Evolutionary conservation across 371 early-diverging fungal species (phyloP), one percentile per base, ranked within the genome.

Genomic region (Syncephalis plumigaleata): DNA sequence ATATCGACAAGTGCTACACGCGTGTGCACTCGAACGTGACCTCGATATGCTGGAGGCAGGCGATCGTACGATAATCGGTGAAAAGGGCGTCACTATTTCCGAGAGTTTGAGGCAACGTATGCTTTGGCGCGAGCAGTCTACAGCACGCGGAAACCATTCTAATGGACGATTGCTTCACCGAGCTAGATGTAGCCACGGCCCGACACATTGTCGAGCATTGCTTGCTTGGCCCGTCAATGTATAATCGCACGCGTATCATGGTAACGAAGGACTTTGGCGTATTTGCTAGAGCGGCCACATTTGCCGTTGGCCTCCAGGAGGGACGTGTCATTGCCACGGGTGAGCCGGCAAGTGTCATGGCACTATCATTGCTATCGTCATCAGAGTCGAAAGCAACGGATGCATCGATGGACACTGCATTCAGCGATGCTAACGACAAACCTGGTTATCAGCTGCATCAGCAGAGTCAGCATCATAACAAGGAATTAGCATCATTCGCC

Each of bases 221-320:
- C 50, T 47, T 86, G 45, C 65, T 73, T 22, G 75, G 78, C 8
- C 57, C 64, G 16, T 55, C 81, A 50, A 67, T 93, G 75, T 60
- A 55, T 15, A 71, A 73, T 8, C 73, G 90, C 8, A 91, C 91
- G 0, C 65, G 80, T 11, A 68, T 94, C 18, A 63, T 94, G 23
- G 91, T 87, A 1, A 88, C 91, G 0, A 87, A 94, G 54, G 79
- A 87, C 39, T 79, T 87, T 4, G 63, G 71, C 5, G 68, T 83
- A 43, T 80, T 85, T 44, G 57, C 91, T 26, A 69, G 72, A 11
- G 69, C 71, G 45, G 78, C 80, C 21, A 68, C 68, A 25, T 73
- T 74, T 51, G 66, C 87, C n/a, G 82, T 81, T 18, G 73, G 78
- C 18, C 49, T 91, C 56, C 56, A 69, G 9, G 68, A 75, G 17